These are phyloP conservation scores for Venturia asperata DNA, from an alignment of 2,329 filamentous ascomycete species.

Conservation along the genomic window DNA sequence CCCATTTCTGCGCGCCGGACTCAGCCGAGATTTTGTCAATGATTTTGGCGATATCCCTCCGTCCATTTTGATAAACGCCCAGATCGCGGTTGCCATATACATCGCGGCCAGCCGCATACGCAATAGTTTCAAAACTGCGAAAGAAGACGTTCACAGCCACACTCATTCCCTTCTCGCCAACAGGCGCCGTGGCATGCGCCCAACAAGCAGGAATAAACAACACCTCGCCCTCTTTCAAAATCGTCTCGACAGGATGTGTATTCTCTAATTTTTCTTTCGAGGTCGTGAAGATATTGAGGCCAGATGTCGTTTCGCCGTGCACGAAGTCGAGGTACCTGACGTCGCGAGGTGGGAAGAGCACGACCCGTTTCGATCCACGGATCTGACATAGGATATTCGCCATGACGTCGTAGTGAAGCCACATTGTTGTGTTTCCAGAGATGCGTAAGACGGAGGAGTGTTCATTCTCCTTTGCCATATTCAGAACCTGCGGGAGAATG, in stretches of 20 bases:
- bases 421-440: slow-evolving; percentile 75
- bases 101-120: slow-evolving; percentile 67
- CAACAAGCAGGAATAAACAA: slow-evolving; percentile 77
- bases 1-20: background rate
- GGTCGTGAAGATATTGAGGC: slow-evolving; percentile 58
- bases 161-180: slow-evolving; percentile 42
- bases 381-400: slow-evolving; percentile 82
- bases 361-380: slow-evolving; percentile 61
- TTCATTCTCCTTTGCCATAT: slow-evolving; percentile 28
- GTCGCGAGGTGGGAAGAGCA: slow-evolving; percentile 73
- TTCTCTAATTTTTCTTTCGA: slow-evolving; percentile 16
- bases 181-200: slow-evolving; percentile 63
- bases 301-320: slow-evolving; percentile 73
- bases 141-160: slow-evolving; percentile 91
- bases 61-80: slow-evolving; percentile 73
- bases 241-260: slow-evolving; percentile 41
- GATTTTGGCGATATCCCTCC: slow-evolving; percentile 30
- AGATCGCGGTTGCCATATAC: slow-evolving; percentile 86
- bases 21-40: background rate
- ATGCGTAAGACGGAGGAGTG: slow-evolving; percentile 77
- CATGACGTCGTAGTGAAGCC: slow-evolving; percentile 89
- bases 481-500: slow-evolving; percentile 54
- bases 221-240: slow-evolving; percentile 64
- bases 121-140: slow-evolving; percentile 54
- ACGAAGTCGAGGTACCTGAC: slow-evolving; percentile 62